Conservation (phyloP, 495 filamentous ascomycete species). For the Aeminium ludgeri region DNA sequence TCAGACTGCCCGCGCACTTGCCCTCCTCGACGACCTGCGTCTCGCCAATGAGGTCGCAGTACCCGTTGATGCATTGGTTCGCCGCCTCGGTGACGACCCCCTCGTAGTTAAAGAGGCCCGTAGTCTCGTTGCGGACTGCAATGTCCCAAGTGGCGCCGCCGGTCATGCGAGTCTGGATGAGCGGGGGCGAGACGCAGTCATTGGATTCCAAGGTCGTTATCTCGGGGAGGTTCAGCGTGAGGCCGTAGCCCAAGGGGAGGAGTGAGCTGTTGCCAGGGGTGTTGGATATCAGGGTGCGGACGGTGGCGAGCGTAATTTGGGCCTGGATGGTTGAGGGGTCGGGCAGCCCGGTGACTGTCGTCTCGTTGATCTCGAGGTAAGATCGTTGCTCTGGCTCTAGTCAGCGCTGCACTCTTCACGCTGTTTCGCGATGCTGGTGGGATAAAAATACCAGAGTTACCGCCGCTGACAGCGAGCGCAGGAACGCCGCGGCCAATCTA, state of each 20-base stretch:
- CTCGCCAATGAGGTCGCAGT: constrained; percentile 25
- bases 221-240: no score
- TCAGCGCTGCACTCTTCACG: no score
- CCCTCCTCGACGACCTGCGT: constrained; percentile 15
- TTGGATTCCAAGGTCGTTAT: no score
- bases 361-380: constrained; percentile 20
- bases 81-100: constrained; percentile 1
- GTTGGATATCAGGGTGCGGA: no score
- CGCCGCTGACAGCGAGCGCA: no score
- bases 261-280: no score
- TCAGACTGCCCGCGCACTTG: constrained; percentile 18
- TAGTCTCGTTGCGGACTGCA: constrained; percentile 20
- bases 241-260: no score
- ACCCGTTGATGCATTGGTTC: constrained; percentile 23
- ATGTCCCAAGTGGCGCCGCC: constrained; percentile 15
- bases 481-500: no score
- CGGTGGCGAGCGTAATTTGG: no score
- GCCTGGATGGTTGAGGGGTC: neutral
- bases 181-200: constrained; percentile 21
- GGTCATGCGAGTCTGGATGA: constrained; percentile 23
- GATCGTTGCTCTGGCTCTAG: constrained; percentile 6
- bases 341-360: constrained; percentile 2
- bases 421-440: no score
- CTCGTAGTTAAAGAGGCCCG: constrained; percentile 19
- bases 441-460: no score